Percentiles rank a stretch among this genome's conserved stretches.
These are phyloP conservation scores for Mycena maculata DNA, from an alignment of 768 basidiomycete genomes.

Conservation along the genomic window DNA sequence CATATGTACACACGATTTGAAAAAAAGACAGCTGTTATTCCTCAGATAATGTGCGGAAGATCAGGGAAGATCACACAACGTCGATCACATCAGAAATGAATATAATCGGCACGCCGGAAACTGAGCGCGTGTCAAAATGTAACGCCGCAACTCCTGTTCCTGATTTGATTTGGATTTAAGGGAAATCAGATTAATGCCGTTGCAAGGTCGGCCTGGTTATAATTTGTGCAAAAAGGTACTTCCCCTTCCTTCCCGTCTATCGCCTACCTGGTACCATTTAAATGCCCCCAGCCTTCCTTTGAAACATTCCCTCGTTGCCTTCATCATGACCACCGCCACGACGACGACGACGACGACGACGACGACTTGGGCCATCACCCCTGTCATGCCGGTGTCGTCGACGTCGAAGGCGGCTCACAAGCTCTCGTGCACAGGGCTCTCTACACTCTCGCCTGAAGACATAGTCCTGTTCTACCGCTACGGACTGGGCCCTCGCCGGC, in stretches of 20 bases:
- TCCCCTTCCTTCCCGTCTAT: slow-evolving; percentile 20
- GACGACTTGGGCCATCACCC: slow-evolving; percentile 18
- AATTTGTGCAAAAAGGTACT: slow-evolving; percentile 1
- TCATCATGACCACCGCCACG: slow-evolving; percentile 22
- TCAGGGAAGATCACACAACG: too few relatives aligned
- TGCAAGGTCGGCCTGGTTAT: background rate
- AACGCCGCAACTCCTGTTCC: too few relatives aligned
- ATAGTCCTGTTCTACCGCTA: slow-evolving; percentile 40
- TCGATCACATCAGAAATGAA: too few relatives aligned
- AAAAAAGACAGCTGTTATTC: too few relatives aligned
- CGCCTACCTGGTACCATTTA: slow-evolving; percentile 17
- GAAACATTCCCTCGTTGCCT: slow-evolving; percentile 15
- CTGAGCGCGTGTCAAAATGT: too few relatives aligned
- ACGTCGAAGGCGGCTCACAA: slow-evolving; percentile 24
- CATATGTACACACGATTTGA: too few relatives aligned
- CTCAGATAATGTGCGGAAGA: too few relatives aligned
- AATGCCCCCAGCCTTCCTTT: slow-evolving; percentile 31
- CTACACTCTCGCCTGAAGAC: slow-evolving; percentile 36
- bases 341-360: slow-evolving; percentile 11
- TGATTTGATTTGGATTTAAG: too few relatives aligned
- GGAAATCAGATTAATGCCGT: too few relatives aligned
- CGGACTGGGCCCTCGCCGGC: slow-evolving; percentile 36
- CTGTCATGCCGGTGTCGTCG: slow-evolving; percentile 14
- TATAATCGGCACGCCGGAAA: too few relatives aligned
- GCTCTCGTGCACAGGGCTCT: slow-evolving; percentile 29